A percentile compares a stretch with the other conserved stretches of the same genome.
Evolutionary conservation across 441 rosid species (phyloP).

Genomic region (Brassica hybrid): DNA sequence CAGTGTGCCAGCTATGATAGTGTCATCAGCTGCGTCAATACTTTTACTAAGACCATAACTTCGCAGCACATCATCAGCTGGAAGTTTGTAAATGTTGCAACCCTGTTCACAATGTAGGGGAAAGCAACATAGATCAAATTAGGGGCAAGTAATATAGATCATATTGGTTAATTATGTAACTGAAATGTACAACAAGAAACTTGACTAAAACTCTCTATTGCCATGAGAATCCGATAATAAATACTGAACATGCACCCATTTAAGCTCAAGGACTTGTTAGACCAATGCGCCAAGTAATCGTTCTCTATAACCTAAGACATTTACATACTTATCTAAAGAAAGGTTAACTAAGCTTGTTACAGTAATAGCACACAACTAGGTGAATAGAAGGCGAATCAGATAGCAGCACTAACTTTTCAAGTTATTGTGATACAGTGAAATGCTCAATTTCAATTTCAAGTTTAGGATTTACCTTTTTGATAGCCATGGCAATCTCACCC

Average conservation of each 20-base stretch:
- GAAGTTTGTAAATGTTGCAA: constrained; percentile 79
- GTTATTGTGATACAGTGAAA: not conserved
- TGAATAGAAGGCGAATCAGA: constrained; percentile 6
- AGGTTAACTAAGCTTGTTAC: constrained; percentile 23
- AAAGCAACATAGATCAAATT: too few species aligned
- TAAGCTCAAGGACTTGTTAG: constrained; percentile 11
- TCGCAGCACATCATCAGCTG: constrained; percentile 71
- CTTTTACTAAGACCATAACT: constrained; percentile 55
- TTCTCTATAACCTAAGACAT: constrained; percentile 2
- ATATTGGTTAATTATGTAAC: constrained; percentile 21
- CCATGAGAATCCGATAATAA: not conserved
- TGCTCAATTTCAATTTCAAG: constrained; percentile 1
- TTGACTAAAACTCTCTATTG: constrained; percentile 24
- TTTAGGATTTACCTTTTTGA: constrained; percentile 69
- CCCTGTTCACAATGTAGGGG: constrained; percentile 55
- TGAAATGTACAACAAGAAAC: constrained; percentile 14
- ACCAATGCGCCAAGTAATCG: constrained; percentile 15
- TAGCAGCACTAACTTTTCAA: constrained; percentile 8
- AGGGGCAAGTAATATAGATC: not conserved
- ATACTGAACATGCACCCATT: not conserved
- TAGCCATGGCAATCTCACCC: constrained; percentile 97
- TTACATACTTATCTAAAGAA: not conserved
- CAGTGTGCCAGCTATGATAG: constrained; percentile 83
- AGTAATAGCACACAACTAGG: constrained; percentile 20
- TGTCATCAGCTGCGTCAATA: constrained; percentile 57